Percentiles rank a stretch among this genome's conserved stretches.
phyloP scores from a whole-genome alignment of 495 filamentous ascomycete genomes.

The Opeltia flavorubescens region DNA sequence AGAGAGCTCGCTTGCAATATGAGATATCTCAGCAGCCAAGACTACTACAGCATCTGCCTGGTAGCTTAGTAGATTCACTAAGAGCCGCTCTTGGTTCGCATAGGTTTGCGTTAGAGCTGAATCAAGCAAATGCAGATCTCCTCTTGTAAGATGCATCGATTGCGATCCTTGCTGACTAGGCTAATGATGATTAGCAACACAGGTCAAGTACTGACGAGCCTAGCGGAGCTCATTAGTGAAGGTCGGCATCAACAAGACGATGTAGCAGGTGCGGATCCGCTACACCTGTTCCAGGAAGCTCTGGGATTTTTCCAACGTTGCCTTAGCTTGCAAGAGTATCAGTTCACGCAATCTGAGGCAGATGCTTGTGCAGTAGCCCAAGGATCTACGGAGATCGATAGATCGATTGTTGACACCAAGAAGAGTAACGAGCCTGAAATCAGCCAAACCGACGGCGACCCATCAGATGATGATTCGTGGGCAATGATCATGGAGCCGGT shows the following conservation, averaged over 20 bases:
- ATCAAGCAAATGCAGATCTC: conserved; percentile 47
- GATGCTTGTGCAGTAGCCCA: conserved; percentile 11
- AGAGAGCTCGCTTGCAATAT: conserved; percentile 48
- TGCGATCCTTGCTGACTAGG: conserved; percentile 1
- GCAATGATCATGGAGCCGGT: conserved; percentile 46
- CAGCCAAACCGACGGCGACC: conserved; percentile 9
- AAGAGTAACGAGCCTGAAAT: background rate
- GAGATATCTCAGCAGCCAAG: conserved; percentile 48
- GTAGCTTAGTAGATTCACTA: conserved; percentile 35
- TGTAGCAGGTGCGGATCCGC: conserved; percentile 25
- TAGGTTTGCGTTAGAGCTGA: conserved; percentile 39
- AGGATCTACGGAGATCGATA: conserved; percentile 8
- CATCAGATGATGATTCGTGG: conserved; percentile 41
- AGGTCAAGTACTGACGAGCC: conserved; percentile 48
- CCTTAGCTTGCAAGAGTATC: conserved; percentile 41
- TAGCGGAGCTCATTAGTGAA: conserved; percentile 44
- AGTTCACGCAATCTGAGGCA: conserved; percentile 36
- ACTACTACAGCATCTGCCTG: conserved; percentile 38
- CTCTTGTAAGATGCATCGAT: conserved; percentile 32
- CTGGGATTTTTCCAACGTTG: conserved; percentile 49
- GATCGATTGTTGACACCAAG: background rate
- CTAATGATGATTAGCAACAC: conserved; percentile 33
- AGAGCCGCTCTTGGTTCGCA: conserved; percentile 45
- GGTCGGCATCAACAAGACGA: conserved; percentile 26
- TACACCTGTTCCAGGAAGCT: conserved; percentile 43